Evolutionary conservation across 2,329 filamentous ascomycete species (phyloP).

Genomic region (Boeremia lycopersici): DNA sequence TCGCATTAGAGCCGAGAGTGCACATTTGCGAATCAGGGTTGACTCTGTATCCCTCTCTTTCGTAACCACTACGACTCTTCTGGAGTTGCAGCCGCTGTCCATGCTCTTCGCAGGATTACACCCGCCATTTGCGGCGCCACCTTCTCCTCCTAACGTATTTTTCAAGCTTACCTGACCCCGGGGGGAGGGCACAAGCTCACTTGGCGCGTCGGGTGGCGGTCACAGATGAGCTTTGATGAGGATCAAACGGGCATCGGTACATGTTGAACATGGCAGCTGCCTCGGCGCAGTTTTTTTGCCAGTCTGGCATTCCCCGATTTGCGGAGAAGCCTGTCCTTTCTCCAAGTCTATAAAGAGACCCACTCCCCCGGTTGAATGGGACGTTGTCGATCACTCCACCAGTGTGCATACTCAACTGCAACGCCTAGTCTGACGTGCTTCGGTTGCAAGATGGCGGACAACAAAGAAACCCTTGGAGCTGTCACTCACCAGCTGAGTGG

Average conservation of each 20-base stretch:
- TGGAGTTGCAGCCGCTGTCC: slow-evolving; percentile 23
- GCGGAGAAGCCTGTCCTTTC: slow-evolving; percentile 31
- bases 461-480: slow-evolving; percentile 27
- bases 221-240: slow-evolving; percentile 13
- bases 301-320: slow-evolving; percentile 13
- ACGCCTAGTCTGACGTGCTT: not conserved
- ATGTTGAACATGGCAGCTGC: slow-evolving; percentile 17
- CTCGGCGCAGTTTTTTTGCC: slow-evolving; percentile 24
- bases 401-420: slow-evolving; percentile 2
- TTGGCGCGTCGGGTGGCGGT: slow-evolving; percentile 30
- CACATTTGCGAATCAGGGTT: slow-evolving; percentile 16
- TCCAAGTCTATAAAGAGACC: slow-evolving; percentile 30
- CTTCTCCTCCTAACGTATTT: not conserved
- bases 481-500: slow-evolving; percentile 33
- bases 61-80: slow-evolving; percentile 15
- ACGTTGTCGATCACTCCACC: slow-evolving; percentile 8
- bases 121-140: slow-evolving; percentile 18
- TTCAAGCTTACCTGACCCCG: slow-evolving; percentile 11
- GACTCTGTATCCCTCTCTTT: not conserved
- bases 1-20: slow-evolving; percentile 4
- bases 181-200: slow-evolving; percentile 23
- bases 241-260: slow-evolving; percentile 23
- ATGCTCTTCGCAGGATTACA: slow-evolving; percentile 21
- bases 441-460: slow-evolving; percentile 24
- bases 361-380: slow-evolving; percentile 20